Conservation (phyloP, 176 grass and related monocot genomes). For the Tillandsia leiboldiana region DNA sequence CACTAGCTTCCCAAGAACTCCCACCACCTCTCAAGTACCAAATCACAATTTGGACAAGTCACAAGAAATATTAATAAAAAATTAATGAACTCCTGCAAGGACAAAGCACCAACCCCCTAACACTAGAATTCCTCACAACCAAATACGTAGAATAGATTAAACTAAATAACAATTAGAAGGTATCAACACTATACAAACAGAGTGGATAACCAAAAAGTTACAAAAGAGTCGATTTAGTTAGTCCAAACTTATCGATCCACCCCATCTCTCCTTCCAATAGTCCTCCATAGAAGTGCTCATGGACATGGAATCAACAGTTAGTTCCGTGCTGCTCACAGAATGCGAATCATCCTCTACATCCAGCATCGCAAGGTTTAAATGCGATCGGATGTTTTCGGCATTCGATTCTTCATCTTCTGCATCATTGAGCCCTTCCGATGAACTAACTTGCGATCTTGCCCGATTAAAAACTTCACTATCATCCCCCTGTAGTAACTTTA, state of each 20-base stretch:
- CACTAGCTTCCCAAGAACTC: not conserved
- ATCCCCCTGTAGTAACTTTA: conserved; percentile 58
- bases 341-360: conserved; percentile 74
- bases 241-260: conserved; percentile 64
- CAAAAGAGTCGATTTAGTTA: conserved; percentile 11
- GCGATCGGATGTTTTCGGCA: conserved; percentile 52
- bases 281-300: conserved; percentile 51
- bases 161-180: conserved; percentile 5
- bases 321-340: conserved; percentile 70
- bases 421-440: conserved; percentile 26
- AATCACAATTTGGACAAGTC: not conserved
- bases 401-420: conserved; percentile 39
- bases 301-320: conserved; percentile 34
- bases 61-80: not conserved
- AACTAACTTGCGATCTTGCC: conserved; percentile 34
- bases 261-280: conserved; percentile 56
- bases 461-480: conserved; percentile 37
- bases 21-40: not conserved
- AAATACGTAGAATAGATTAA: not conserved
- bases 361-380: conserved; percentile 70
- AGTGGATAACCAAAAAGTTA: not conserved
- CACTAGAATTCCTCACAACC: not conserved
- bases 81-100: not conserved
- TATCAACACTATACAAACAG: conserved; percentile 21
- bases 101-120: not conserved